Base-by-base conservation (phyloP, 2,329 filamentous ascomycete species). In the Aspergillus carbonarius region DNA sequence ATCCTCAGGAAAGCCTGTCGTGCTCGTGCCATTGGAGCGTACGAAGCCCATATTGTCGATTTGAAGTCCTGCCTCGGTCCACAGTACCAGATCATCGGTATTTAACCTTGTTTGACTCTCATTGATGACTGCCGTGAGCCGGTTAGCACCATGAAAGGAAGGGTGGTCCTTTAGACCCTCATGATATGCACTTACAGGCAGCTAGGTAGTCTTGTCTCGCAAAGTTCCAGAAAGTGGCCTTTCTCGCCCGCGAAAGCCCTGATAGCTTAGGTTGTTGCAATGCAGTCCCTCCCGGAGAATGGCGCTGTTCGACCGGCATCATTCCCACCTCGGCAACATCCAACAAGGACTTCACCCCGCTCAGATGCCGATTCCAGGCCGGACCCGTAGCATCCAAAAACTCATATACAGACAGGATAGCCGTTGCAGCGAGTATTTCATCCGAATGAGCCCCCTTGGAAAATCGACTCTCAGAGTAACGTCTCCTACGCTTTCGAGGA, bases 351-450 rank as follows among this genome's bases (percentile, higher is more conserved):
- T 88, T 88, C 0, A 88, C 83, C 0, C 86, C 86, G 63, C 84
- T 88, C 5, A 89, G 73, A 74, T 89, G 87, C 4, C 85, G 70
- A 64, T 82, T 81, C 86, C 86, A 89, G 18, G 86, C 85, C 0
- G 80, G 79, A 2, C 83, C 83, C 0, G 85, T 87, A 1, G 84
- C 83, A 69, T 88, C 85, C n/a, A 89, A 76, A 59, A 88, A 85
- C 62, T 89, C 87, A 67, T 88, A 89, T 0, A 87, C 83, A 59
- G 85, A 88, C 1, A 90, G 72, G 13, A 89, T 88, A 0, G 86
- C 85, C 2, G 86, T 86, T 2, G 87, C 85, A 8, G 86, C 85
- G 20, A 88, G 77, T 3, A 88, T 78, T 58, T 89, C 85, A 63
- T 88, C 85, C 0, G 74, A 77, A 57, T 74, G 70, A 6, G 70